Evolutionary conservation across 352 stramenopile genomes (phyloP), one percentile per base, ranked within the genome.

Genomic region (Phytopythium boreale): DNA sequence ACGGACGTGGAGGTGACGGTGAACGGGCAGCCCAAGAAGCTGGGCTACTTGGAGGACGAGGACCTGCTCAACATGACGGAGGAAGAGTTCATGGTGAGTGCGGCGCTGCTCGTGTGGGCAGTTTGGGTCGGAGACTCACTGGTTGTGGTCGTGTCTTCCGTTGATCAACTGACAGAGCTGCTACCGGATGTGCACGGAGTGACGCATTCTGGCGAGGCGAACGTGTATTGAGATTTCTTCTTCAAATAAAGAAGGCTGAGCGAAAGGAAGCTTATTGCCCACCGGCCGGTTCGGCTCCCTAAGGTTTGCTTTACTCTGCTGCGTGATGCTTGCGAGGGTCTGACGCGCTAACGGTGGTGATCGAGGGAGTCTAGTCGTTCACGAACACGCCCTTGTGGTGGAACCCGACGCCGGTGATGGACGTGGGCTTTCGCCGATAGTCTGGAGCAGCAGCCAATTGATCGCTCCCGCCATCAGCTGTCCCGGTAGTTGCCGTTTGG

Each of bases 51-150:
- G 34, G 84, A 90, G 36, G 88, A 96, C 49, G 70, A 92, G 34
- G 88, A 96, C 67, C 65, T 96, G 43, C 73, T 89, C 24, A 79
- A 79, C 39, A 95, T 96, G 88, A 92, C 83, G 17, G 73, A 90
- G 49, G 80, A 93, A 44, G 88, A 96, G 62, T 96, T 95, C 67
- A 61, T 94, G 80, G 87, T 93, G 75, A 50, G 79, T 37, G 69
- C 20, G 44, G 46, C 34, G 17, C 27, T 31, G 26, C 2, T 34
- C 9, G 20, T n/a, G 22, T 12, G 24, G 27, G 14, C 17, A 47
- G 31, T 26, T 36, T 20, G 27, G 64, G 53, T 6, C 31, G 44
- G 12, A 11, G 22, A 24, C 43, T 66, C 27, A 62, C 47, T 15
- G 12, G 10, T 47, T 39, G 10, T 55, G n/a, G n/a, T n/a, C 27